Base-by-base conservation (phyloP, 208 protist species). In the Crithidia acanthocephali region DNA sequence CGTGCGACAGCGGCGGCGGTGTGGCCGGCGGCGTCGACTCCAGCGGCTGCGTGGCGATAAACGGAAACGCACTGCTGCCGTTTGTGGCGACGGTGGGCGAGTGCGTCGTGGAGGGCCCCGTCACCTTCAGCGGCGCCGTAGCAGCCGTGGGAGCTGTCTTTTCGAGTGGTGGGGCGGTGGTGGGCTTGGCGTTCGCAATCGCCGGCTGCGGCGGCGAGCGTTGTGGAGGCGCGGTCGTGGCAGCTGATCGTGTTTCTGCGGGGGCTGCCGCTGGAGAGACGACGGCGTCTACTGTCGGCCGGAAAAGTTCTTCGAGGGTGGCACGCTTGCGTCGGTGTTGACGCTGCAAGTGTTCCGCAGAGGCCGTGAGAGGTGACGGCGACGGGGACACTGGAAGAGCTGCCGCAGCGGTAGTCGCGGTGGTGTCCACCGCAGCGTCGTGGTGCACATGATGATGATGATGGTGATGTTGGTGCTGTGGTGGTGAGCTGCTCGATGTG, bases 261-360 rank as follows among this genome's bases (percentile, higher is more conserved):
- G n/a, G n/a, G n/a, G n/a, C n/a, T n/a, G n/a, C n/a, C n/a, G n/a
- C n/a, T 48, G 44, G 44, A n/a, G 18, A 3, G 9, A 48, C 44
- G 18, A 48, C 44, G 6, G 44, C 44, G 4, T 13, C 16, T 6
- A 48, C 44, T n/a, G 57, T 16, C 32, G 37, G 23, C n/a, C 0
- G 57, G 20, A 64, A 37, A 23, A 64, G 8, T 3, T 64, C 59
- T 0, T 64, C 59, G 5, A 64, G 23, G 37, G 32, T 64, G 2
- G 59, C 28, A 11, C 37, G 44, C 15, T 37, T 64, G 11, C 57
- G 33, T 18, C 23, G 33, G 23, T 23, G 57, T 33, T 33, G 51
- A 4, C 40, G 57, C 2, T 25, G 57, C 23, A 11, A 2, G 13
- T 33, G 37, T 18, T 62, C 57, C 0, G 37, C 57, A 15, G 25